These are phyloP conservation scores for Coniochaeta sp. DNA, from an alignment of 2,329 filamentous ascomycete genomes.

Conservation along the genomic window DNA sequence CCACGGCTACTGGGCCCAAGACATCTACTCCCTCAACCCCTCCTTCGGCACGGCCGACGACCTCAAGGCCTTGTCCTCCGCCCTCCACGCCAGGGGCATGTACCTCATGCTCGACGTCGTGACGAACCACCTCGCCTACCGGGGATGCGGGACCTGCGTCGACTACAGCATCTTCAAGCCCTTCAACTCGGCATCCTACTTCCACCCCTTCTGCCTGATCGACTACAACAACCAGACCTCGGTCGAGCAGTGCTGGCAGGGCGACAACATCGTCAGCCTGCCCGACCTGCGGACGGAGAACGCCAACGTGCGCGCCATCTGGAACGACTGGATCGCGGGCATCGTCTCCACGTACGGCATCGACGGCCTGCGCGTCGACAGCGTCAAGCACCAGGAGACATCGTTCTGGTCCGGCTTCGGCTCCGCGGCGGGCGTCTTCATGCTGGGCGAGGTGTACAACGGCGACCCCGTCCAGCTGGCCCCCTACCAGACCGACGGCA, in stretches of 20 bases:
- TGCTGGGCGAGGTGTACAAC: conserved; percentile 42
- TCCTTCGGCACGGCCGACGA: conserved; percentile 43
- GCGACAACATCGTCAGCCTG: conserved; percentile 36
- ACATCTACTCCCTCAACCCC: conserved; percentile 40
- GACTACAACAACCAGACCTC: conserved; percentile 40
- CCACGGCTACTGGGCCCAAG: conserved; percentile 46
- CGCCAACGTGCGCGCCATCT: conserved; percentile 12
- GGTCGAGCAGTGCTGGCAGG: conserved; percentile 39
- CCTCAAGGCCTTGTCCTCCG: conserved; percentile 38
- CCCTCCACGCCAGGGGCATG: conserved; percentile 33
- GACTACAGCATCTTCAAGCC: conserved; percentile 48
- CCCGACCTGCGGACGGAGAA: conserved; percentile 44
- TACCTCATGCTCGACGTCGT: conserved; percentile 57
- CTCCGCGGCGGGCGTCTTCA: conserved; percentile 37
- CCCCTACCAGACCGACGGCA: conserved; percentile 34
- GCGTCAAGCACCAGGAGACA: conserved; percentile 39
- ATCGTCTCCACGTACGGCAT: conserved; percentile 15
- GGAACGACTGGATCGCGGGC: conserved; percentile 15
- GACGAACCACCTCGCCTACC: conserved; percentile 49
- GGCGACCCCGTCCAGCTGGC: conserved; percentile 35
- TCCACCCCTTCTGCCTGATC: conserved; percentile 46
- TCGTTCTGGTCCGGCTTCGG: conserved; percentile 40
- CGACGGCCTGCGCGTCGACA: conserved; percentile 42
- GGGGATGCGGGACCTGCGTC: conserved; percentile 36
- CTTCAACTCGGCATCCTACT: conserved; percentile 47